Evolutionary conservation across 805 yeast species (phyloP), one percentile per base, ranked within the genome.

Genomic region (Teunomyces panamensis): DNA sequence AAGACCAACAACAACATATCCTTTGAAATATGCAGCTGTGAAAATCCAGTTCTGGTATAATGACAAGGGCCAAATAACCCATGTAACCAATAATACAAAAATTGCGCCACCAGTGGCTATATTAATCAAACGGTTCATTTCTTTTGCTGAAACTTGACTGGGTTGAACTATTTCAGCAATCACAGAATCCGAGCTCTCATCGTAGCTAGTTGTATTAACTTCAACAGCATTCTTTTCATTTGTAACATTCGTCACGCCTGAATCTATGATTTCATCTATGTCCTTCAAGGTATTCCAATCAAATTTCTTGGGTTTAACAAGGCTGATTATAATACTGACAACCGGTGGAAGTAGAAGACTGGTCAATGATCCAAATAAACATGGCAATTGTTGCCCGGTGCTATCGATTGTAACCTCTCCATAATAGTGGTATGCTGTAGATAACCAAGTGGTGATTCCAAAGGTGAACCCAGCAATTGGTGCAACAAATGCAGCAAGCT

Each of bases 41-140:
- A 72, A 74, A 27, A 72, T 63, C 56, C 66, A 74, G n/a, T 74
- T 67, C 35, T 73, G 65, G 52, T 72, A 73, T 20, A 73, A 56
- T 17, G 77, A 75, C 42, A 73, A 59, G 33, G 78, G 77, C 69
- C 72, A 67, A n/a, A 68, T 45, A 1, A 69, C 70, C 70, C 72
- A 68, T 2, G 71, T 67, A 4, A 69, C 37, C n/a, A 67, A 47
- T 5, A 66, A 49, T n/a, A 57, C 54, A 34, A 67, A 52, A 1
- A 67, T 42, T 5, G 62, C 51, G 10, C 64, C 55, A 11, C 52
- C 58, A 35, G 57, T 55, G 3, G 72, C 65, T 9, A 68, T 48
- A 44, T 59, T 63, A 9, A 52, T 54, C 48, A 62, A 65, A 5
- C 45, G 14, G 3, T 48, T 27, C 39, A 37, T 11, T 20, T 29